Percentiles rank a stretch among this genome's conserved stretches.
Evolutionary conservation across 768 basidiomycete genomes (phyloP).

Genomic region (Boletus speciosus): DNA sequence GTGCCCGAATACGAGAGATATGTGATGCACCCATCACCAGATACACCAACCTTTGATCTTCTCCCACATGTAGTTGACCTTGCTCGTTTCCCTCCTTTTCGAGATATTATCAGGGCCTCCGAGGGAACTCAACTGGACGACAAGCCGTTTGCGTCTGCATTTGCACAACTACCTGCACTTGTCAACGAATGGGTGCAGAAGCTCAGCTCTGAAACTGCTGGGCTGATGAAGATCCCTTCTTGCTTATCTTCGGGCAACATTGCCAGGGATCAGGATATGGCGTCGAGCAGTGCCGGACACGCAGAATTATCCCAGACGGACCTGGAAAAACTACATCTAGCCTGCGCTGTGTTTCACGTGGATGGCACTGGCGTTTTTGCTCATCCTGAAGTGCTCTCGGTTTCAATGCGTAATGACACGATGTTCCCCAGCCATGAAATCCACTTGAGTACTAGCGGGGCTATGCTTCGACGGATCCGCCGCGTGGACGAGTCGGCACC

Average conservation of each 20-base stretch:
- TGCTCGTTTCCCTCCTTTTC: slow-evolving; percentile 10
- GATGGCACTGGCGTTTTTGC: background rate
- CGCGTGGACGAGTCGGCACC: background rate
- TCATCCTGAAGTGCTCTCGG: background rate
- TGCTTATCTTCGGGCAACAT: background rate
- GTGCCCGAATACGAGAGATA: slow-evolving; percentile 8
- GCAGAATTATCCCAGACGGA: background rate
- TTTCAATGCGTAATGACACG: background rate
- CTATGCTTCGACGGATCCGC: background rate
- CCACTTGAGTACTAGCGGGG: background rate
- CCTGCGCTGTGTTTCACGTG: slow-evolving; percentile 10
- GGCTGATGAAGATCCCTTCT: slow-evolving; percentile 9
- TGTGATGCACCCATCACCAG: slow-evolving; percentile 2
- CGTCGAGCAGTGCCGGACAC: too few relatives aligned
- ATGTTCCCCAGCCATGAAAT: background rate
- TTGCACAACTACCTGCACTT: slow-evolving; percentile 10
- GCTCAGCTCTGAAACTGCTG: slow-evolving; percentile 6
- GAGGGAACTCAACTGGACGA: background rate
- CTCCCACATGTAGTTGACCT: slow-evolving; percentile 18
- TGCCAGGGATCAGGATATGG: background rate
- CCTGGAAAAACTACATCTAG: slow-evolving; percentile 5
- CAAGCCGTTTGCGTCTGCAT: slow-evolving; percentile 6
- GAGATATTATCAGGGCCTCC: slow-evolving; percentile 3
- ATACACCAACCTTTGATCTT: slow-evolving; percentile 1
- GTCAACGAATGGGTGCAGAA: slow-evolving; percentile 8